Evolutionary conservation across 305 asterid species (phyloP).

Genomic region (Fraxinus xanthoxyloides): DNA sequence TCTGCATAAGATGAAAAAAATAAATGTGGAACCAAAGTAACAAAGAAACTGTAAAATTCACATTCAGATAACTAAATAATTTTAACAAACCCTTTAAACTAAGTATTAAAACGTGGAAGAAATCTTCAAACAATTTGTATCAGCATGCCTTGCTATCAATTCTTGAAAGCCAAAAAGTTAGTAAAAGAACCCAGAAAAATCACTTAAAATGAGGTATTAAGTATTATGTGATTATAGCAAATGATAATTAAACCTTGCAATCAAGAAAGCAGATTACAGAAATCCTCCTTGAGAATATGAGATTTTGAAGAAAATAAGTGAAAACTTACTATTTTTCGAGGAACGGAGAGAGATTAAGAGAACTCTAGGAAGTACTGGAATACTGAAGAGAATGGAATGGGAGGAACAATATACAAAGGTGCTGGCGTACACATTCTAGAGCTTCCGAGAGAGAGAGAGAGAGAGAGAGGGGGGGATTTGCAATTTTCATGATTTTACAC

Average conservation of each 20-base stretch:
- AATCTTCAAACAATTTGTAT: too few relatives aligned
- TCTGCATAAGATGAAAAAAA: not conserved
- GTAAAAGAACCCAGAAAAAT: too few relatives aligned
- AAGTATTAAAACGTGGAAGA: too few relatives aligned
- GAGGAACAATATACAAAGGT: slow-evolving; percentile 14
- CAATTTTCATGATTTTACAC: not conserved
- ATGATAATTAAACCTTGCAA: not conserved
- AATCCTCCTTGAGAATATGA: not conserved
- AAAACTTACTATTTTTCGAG: slow-evolving; percentile 25
- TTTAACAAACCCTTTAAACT: not conserved
- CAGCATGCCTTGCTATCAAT: not conserved
- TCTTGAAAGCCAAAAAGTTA: too few relatives aligned
- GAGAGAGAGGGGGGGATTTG: slow-evolving; percentile 6
- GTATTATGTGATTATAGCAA: not conserved
- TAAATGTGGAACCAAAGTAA: not conserved
- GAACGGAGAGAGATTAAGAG: slow-evolving; percentile 1
- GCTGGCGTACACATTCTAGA: slow-evolving; percentile 40
- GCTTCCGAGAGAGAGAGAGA: slow-evolving; percentile 33
- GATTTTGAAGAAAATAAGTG: not conserved
- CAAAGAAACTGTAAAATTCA: not conserved
- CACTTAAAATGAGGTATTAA: not conserved
- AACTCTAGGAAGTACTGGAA: slow-evolving; percentile 1
- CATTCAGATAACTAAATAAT: not conserved
- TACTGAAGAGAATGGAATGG: not conserved
- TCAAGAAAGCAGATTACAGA: not conserved